phyloP scores from a whole-genome alignment of 805 yeast genomes.

The Hanseniaspora osmophila region DNA sequence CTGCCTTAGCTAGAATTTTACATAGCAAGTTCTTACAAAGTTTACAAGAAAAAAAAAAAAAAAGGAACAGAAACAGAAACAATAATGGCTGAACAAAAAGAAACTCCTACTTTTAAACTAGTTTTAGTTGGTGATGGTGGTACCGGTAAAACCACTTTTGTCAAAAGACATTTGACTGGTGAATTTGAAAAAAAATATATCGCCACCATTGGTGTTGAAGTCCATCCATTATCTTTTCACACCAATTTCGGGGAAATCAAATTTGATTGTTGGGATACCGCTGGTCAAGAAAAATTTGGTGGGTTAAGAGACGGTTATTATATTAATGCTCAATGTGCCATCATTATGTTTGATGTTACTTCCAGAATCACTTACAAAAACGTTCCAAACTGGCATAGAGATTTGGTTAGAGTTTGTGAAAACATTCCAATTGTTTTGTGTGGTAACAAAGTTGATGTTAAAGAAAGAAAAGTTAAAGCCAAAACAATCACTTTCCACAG shows the following conservation, averaged over 20 bases:
- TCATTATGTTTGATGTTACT: slow-evolving; percentile 98
- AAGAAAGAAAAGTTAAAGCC: slow-evolving; percentile 99
- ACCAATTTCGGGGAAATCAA: slow-evolving; percentile 97
- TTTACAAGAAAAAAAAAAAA: too few relatives aligned
- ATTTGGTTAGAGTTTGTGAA: slow-evolving; percentile 97
- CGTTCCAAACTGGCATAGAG: slow-evolving; percentile 99
- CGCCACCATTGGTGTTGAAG: slow-evolving; percentile 99
- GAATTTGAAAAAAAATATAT: slow-evolving; percentile 97
- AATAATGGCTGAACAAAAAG: slow-evolving; percentile 6
- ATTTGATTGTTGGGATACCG: slow-evolving; percentile 99
- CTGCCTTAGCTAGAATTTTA: too few relatives aligned
- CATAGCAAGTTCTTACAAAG: too few relatives aligned
- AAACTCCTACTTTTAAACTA: slow-evolving; percentile 93
- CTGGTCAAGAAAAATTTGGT: slow-evolving; percentile 99
- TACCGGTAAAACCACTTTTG: slow-evolving; percentile 99
- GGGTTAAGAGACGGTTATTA: slow-evolving; percentile 99
- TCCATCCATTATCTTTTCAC: slow-evolving; percentile 94
- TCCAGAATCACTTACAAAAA: slow-evolving; percentile 98
- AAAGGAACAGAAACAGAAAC: background rate
- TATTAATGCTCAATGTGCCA: slow-evolving; percentile 99
- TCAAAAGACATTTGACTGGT: slow-evolving; percentile 98
- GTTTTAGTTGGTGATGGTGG: slow-evolving; percentile 99
- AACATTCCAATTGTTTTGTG: slow-evolving; percentile 97
- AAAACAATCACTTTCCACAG: slow-evolving; percentile 99
- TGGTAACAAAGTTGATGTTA: slow-evolving; percentile 99